A percentile compares a stretch with the other conserved stretches of the same genome.
Evolutionary conservation across 2,329 filamentous ascomycete species (phyloP).

Genomic region (Geoglossum cookeanum): DNA sequence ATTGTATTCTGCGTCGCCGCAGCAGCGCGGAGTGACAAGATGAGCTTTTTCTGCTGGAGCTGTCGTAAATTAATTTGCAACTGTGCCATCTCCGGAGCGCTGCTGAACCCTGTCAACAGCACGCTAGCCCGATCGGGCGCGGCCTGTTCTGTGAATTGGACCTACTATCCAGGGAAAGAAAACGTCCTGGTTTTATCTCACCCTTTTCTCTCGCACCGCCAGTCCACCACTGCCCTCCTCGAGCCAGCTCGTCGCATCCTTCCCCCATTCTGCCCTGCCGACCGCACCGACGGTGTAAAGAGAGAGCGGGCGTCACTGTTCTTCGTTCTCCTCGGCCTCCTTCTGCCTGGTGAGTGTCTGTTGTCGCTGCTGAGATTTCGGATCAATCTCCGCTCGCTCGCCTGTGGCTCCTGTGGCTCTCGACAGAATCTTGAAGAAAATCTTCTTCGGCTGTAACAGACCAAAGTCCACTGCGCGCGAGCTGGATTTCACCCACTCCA

Average conservation of each 20-base stretch:
- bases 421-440: not conserved
- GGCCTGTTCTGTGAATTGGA: not conserved
- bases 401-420: not conserved
- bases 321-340: not conserved
- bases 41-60: not conserved
- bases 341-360: not conserved
- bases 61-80: conserved; percentile 2
- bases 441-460: not conserved
- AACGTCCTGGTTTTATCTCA: not conserved
- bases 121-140: not conserved
- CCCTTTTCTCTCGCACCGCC: not conserved
- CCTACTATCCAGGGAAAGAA: not conserved
- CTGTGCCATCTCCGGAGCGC: conserved; percentile 1
- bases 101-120: not conserved
- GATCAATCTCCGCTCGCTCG: not conserved
- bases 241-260: not conserved
- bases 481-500: not conserved
- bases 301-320: not conserved
- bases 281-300: not conserved
- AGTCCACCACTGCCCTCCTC: not conserved
- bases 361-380: not conserved
- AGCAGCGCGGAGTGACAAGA: not conserved
- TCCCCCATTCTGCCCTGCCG: not conserved
- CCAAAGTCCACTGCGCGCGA: not conserved
- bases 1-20: not conserved